Evolutionary conservation across 2,329 filamentous ascomycete genomes (phyloP).

Genomic region (Capronia coronata): DNA sequence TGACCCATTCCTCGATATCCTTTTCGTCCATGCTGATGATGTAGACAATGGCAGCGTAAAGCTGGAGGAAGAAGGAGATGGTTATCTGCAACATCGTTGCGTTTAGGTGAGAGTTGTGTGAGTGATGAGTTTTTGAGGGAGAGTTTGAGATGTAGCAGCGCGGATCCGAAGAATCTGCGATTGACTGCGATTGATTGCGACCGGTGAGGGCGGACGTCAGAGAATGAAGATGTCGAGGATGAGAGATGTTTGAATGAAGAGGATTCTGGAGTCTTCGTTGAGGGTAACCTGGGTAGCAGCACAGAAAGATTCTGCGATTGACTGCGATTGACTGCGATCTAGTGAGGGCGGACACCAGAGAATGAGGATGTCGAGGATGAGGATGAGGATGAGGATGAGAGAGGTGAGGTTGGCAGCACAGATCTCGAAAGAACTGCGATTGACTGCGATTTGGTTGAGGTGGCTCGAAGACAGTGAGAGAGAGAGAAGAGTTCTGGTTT

Average conservation of each 20-base stretch:
- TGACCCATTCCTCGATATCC: not conserved
- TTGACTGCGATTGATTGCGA: not conserved
- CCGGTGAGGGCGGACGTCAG: no score
- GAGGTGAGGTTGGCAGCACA: no score
- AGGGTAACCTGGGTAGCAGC: not conserved
- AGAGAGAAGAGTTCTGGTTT: no score
- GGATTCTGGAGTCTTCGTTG: not conserved
- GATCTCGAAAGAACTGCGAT: no score
- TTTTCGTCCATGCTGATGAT: not conserved
- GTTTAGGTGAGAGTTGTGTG: not conserved
- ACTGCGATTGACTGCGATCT: not conserved
- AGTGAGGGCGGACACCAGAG: not conserved
- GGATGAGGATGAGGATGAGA: slow-evolving; percentile 23
- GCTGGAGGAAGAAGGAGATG: not conserved
- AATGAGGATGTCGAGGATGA: not conserved
- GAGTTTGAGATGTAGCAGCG: not conserved
- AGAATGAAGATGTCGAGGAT: not conserved
- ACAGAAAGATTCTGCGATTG: no score
- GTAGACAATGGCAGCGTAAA: not conserved
- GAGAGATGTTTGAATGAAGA: not conserved
- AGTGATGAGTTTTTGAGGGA: not conserved
- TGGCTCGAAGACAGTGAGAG: no score
- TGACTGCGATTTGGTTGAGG: no score
- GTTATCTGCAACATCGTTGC: not conserved
- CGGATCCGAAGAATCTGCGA: not conserved